Evolutionary conservation across 345 rosid genomes (phyloP), one percentile per base, ranked within the genome.

Genomic region (Eucalyptus dawsonii): DNA sequence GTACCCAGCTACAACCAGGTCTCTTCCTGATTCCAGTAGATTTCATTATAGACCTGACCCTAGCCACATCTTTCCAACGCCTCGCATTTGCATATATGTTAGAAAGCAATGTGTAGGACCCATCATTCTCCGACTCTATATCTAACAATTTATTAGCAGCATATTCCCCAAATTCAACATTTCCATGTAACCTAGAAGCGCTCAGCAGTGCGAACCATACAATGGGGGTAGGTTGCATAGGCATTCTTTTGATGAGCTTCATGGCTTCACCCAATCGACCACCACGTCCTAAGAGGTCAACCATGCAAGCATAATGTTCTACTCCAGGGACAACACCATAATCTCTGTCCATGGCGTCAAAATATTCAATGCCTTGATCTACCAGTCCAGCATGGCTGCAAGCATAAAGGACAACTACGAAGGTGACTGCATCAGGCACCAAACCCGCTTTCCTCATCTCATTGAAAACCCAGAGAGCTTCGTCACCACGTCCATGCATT

Each of bases 1-100:
- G 97, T 9, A 96, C 94, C 98, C 99, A 97, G 88, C 97, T 96
- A 89, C 97, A 95, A 88, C 98, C 98, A n/a, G 98, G 96, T 90
- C 95, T 95, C 93, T 96, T 97, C 91, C 89, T 93, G 21, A 95
- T 81, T 65, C 98, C 97, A 9, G 93, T 89, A 90, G 92, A 89
- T 92, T 91, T 96, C 98, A 97, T 96, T 91, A 94, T 42, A 13
- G 96, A 95, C 89, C 97, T 91, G 88, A 96, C 91, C 89, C 94
- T 94, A 69, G 94, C 96, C 88, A 97, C 97, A 89, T 97, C 99
- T 89, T 94, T 95, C 98, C 99, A 97, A 17, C 95, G 97, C 85
- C 95, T 89, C 11, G 98, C 95, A 92, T 92, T 94, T 42, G 99
- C 99, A 49, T 97, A 96, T 80, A 97, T 91, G 92, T 97, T 97